Evolutionary conservation across 768 basidiomycete genomes (phyloP), one percentile per base, ranked within the genome.

Genomic region (Mycena chlorophos): DNA sequence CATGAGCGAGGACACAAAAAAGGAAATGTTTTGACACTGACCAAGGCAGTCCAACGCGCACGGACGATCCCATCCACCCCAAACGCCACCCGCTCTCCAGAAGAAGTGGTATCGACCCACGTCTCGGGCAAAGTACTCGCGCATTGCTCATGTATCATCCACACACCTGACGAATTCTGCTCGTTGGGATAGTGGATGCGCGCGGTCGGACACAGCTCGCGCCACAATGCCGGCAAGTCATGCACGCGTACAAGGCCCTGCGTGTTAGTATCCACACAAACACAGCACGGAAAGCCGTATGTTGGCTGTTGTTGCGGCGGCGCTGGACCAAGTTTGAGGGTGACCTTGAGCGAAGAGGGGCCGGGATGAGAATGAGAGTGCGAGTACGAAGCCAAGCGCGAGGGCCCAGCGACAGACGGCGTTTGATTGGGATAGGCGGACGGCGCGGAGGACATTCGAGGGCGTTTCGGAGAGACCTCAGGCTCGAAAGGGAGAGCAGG

Each of bases 21-120:
- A 22, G 31, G 25, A 17, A 28, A 22, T 34, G 22, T 22, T 25
- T 20, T 45, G 19, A 27, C 52, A 96, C 95, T 74, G 98, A 66
- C n/a, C n/a, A n/a, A n/a, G n/a, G n/a, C n/a, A 66, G 87, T 88
- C 97, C 97, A 99, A 26, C 97, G 76, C 68, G 91, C 95, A 67
- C 86, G 92, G 12, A 90, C 89, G 60, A 99, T 91, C 6, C 80
- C 85, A 65, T 93, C 89, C 22, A 91, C 90, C 3, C 96, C 95
- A 64, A 88, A 88, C 0, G 97, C 87, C 54, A 82, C 78, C 2
- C 62, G 50, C 25, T 63, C 63, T 30, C 63, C 70, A 37, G 84
- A 82, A 37, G 84, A 82, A 4, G 87, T 66, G 38, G 83, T 84
- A 65, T 94, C 93, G 22, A 96, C 83, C 87, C 93, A 96, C 0